Base-by-base conservation (phyloP, 164 flowering plant species). In the Sextonia rubra region DNA sequence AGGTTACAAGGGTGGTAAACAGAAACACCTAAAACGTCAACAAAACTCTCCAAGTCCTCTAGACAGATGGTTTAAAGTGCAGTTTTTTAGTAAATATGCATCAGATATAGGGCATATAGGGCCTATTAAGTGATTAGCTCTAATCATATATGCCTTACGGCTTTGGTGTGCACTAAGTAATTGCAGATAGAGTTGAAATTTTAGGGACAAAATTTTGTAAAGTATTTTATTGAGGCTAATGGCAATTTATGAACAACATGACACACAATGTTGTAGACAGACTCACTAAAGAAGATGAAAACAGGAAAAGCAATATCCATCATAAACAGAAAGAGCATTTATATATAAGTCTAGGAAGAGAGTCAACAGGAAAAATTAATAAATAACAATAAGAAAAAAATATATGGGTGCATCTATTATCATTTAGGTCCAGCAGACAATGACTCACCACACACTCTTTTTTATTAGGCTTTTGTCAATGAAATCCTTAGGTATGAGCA, bases 361-460 rank as follows among this genome's bases (percentile, higher is more conserved):
- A 27, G 17, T 27, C 32, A 64, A 64, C 37, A 26, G 44, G 20
- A 64, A 15, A 29, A 9, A 20, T 0, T 11, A 30, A 3, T 12
- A 64, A 0, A 27, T 9, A 12, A 30, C 9, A 6, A 15, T 2
- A 3, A 18, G 20, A 14, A 64, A 52, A 15, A 14, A 52, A 52
- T 52, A 52, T 52, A 15, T 52, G 58, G n/a, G n/a, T 29, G 44
- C 37, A 29, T 6, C 17, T 30, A 26, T 29, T 18, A 20, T 44
- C 25, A 44, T 37, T 66, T 18, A 37, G 27, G 25, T n/a, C 11
- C 3, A 20, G 23, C n/a, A 32, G 29, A 73, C 37, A 23, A 55
- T 30, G 66, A 75, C 91, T 83, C 71, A 93, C 99, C 99, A 95
- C 37, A 76, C 18, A 73, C 64, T 89, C 73, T 86, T 88, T 66